Evolutionary conservation across 2,329 filamentous ascomycete species (phyloP).

Genomic region (Orbilia javanica): DNA sequence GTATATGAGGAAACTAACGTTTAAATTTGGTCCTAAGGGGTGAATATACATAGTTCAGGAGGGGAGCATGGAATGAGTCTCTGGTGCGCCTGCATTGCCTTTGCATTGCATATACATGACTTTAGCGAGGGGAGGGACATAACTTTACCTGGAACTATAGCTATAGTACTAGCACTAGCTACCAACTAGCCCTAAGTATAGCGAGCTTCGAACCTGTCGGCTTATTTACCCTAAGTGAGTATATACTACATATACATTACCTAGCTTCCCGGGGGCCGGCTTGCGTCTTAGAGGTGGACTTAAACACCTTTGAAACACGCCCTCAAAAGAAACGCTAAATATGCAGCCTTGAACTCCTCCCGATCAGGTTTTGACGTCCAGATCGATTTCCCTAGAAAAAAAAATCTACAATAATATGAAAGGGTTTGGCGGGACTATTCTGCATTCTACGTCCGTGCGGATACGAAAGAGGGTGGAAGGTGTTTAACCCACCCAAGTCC

Average conservation of each 20-base stretch:
- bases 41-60: not conserved
- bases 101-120: slow-evolving; percentile 32
- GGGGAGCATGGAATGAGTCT: slow-evolving; percentile 38
- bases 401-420: not conserved
- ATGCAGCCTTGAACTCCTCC: slow-evolving; percentile 32
- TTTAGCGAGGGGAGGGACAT: slow-evolving; percentile 3
- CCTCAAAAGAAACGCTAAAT: not conserved
- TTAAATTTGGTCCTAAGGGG: not conserved
- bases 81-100: slow-evolving; percentile 33
- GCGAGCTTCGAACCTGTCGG: not conserved
- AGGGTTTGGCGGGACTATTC: not conserved
- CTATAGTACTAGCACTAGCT: not conserved
- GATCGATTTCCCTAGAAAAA: not conserved
- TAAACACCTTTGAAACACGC: slow-evolving; percentile 11
- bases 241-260: no score
- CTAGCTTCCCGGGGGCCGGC: no score
- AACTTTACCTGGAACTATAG: no score
- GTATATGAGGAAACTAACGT: no score
- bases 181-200: not conserved
- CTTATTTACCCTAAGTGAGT: not conserved
- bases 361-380: not conserved
- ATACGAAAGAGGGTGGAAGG: not conserved
- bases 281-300: not conserved
- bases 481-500: no score
- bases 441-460: slow-evolving; percentile 10